phyloP scores from a whole-genome alignment of 176 grass and related monocot species.

The Aechmea fasciata region DNA sequence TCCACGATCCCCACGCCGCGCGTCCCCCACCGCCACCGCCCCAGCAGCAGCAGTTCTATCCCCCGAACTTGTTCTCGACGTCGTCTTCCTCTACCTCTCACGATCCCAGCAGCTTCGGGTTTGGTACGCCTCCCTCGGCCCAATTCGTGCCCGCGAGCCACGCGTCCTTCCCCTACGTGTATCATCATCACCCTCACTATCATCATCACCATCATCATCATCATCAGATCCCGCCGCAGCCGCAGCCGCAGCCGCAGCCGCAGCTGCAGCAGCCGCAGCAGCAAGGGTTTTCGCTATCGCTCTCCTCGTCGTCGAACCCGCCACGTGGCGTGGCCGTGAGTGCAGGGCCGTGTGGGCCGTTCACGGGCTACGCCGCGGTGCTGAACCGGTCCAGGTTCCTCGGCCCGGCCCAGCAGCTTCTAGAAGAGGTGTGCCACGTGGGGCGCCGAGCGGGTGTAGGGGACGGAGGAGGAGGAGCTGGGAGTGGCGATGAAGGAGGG shows the following conservation, averaged over 20 bases:
- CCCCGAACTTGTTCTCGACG: background rate
- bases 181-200: background rate
- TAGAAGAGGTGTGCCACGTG: slow-evolving; percentile 86
- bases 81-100: slow-evolving; percentile 1
- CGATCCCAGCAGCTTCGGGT: background rate
- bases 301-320: slow-evolving; percentile 12
- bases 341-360: slow-evolving; percentile 60
- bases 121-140: background rate
- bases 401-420: slow-evolving; percentile 72
- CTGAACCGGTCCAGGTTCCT: slow-evolving; percentile 73
- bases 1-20: slow-evolving; percentile 5
- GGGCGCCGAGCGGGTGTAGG: slow-evolving; percentile 22
- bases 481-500: slow-evolving; percentile 13
- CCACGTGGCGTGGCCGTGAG: slow-evolving; percentile 6
- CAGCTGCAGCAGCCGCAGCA: slow-evolving; percentile 4
- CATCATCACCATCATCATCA: background rate
- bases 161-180: background rate
- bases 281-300: slow-evolving; percentile 23
- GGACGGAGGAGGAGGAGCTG: background rate
- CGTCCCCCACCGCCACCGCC: background rate
- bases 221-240: background rate
- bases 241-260: slow-evolving; percentile 1
- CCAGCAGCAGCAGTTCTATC: background rate
- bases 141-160: slow-evolving; percentile 1
- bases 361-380: slow-evolving; percentile 84